A percentile compares a stretch with the other conserved stretches of the same genome.
Conservation (phyloP, 176 grass and related monocot genomes). For the Themeda triandra region DNA sequence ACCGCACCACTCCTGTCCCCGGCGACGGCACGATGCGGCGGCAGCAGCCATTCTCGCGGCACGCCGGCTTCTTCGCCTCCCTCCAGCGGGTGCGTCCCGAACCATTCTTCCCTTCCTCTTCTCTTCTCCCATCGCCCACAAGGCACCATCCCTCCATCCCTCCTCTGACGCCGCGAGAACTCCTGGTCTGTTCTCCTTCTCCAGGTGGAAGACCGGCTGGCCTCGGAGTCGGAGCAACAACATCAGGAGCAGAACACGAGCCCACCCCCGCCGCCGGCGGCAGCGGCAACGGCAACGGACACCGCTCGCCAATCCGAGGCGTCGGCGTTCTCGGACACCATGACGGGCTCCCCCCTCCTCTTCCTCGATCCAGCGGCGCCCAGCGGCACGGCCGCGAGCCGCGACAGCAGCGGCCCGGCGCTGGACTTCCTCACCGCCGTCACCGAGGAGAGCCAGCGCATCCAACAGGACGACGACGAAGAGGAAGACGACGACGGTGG, state of each 20-base stretch:
- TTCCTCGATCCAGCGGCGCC: slow-evolving; percentile 29
- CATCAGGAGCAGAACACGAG: background rate
- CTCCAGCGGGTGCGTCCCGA: slow-evolving; percentile 35
- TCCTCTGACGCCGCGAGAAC: background rate
- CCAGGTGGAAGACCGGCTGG: slow-evolving; percentile 51
- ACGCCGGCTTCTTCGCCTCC: slow-evolving; percentile 51
- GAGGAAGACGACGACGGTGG: background rate
- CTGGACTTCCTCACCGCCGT: slow-evolving; percentile 49
- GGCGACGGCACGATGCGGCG: background rate
- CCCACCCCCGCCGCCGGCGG: background rate
- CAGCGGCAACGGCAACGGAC: no score
- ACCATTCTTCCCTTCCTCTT: background rate
- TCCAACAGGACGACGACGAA: background rate
- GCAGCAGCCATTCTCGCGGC: slow-evolving; percentile 39
- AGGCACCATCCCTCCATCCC: background rate
- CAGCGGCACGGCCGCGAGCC: background rate
- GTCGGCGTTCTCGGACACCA: background rate
- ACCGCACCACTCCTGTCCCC: background rate
- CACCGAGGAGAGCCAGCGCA: background rate
- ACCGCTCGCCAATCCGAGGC: background rate
- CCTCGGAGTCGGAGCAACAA: slow-evolving; percentile 16
- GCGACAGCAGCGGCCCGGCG: slow-evolving; percentile 40
- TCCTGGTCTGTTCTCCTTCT: background rate
- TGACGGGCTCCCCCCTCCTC: slow-evolving; percentile 44
- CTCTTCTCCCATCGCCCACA: background rate